Percentiles rank a stretch among this genome's conserved stretches.
These are phyloP conservation scores for Rubia tinctorum DNA, from an alignment of 305 asterid genomes.

Conservation along the genomic window DNA sequence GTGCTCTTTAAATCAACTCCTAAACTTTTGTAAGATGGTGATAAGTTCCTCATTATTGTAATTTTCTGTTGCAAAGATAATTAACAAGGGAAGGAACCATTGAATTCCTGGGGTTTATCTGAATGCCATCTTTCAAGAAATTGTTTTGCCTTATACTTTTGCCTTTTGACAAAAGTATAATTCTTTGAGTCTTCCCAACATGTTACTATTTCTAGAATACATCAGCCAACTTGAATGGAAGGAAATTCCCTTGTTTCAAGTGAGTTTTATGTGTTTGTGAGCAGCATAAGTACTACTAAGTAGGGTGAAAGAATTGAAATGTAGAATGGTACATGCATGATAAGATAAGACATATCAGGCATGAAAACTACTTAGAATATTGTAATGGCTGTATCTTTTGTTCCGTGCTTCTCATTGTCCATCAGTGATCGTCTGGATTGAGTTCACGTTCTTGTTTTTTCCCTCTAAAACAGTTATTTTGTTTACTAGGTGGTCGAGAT, in stretches of 20 bases:
- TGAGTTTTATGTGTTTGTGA: neutral
- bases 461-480: slow-evolving; percentile 13
- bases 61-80: neutral
- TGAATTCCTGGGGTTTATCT: neutral
- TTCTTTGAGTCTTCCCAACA: neutral
- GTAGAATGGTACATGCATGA: neutral
- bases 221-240: neutral
- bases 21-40: neutral
- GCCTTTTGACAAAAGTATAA: neutral
- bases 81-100: neutral
- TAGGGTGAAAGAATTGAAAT: neutral
- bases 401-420: neutral
- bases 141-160: neutral
- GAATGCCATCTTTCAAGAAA: neutral
- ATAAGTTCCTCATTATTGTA: neutral
- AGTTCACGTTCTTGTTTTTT: slow-evolving; percentile 15
- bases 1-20: neutral
- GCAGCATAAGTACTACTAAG: neutral
- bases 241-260: neutral
- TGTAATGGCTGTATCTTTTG: neutral
- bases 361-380: too few species aligned
- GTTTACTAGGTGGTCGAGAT: slow-evolving; percentile 84
- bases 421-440: slow-evolving; percentile 2
- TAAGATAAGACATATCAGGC: neutral
- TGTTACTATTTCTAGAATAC: slow-evolving; percentile 1